A percentile compares a stretch with the other conserved stretches of the same genome.
These are phyloP conservation scores for Plasmodium fragile DNA, from an alignment of 169 alveolate species.

Conservation along the genomic window DNA sequence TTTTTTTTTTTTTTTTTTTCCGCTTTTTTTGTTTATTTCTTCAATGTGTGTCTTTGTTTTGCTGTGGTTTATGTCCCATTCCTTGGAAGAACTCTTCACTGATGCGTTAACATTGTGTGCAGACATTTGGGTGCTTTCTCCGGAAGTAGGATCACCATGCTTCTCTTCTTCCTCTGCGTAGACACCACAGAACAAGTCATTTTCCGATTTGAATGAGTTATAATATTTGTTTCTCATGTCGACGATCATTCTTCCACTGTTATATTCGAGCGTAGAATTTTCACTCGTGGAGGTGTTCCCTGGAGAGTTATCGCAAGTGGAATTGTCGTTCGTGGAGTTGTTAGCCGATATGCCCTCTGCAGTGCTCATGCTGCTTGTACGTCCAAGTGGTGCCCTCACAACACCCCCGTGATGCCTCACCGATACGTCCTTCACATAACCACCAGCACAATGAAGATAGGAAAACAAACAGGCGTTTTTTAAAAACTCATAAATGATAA, in stretches of 20 bases:
- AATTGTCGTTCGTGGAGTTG: not conserved
- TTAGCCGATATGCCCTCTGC: not conserved
- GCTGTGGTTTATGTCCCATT: not conserved
- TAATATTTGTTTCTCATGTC: not conserved
- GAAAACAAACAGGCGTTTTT: constrained; percentile 57
- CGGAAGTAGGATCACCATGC: not conserved
- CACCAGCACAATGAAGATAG: constrained; percentile 52
- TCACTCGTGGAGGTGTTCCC: not conserved
- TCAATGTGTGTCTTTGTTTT: not conserved
- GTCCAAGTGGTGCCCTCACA: not conserved
- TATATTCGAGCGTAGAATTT: not conserved
- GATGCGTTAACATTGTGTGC: not conserved
- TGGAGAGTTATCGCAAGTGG: not conserved
- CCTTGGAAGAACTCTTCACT: not conserved
- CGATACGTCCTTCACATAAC: constrained; percentile 13
- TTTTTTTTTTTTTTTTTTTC: not conserved
- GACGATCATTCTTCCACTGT: not conserved
- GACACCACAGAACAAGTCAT: not conserved
- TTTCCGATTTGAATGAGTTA: not conserved
- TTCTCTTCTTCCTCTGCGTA: not conserved
- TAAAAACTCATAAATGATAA: constrained; percentile 64
- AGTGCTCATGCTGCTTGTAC: not conserved
- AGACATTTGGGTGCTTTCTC: not conserved
- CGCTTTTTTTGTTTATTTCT: not conserved
- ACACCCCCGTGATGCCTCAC: not conserved